phyloP scores from a whole-genome alignment of 2,329 filamentous ascomycete species.

The Pseudogymnoascus sp. region DNA sequence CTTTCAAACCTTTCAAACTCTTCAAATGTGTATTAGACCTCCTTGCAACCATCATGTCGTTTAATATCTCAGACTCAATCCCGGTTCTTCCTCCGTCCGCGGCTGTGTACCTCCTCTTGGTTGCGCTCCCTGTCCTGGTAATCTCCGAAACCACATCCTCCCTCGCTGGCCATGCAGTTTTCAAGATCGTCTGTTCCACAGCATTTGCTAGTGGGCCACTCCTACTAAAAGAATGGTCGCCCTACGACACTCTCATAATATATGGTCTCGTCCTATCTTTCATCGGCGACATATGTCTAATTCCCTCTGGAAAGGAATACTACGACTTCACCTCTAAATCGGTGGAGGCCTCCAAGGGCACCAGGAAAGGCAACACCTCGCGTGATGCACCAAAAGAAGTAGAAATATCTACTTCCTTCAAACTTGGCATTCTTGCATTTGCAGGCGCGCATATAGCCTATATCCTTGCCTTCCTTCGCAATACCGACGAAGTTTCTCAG shows the following conservation, averaged over 20 bases:
- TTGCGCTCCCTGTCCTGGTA: constrained; percentile 21
- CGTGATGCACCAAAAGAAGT: not conserved
- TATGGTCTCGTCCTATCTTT: constrained; percentile 22
- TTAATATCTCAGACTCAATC: not conserved
- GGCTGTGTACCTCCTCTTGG: constrained; percentile 19
- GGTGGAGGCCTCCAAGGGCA: constrained; percentile 3
- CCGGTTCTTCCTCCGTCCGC: constrained; percentile 18
- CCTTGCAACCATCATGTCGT: not conserved
- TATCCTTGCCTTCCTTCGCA: constrained; percentile 22
- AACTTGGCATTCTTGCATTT: constrained; percentile 25
- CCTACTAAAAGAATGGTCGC: constrained; percentile 17
- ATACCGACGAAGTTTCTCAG: constrained; percentile 10
- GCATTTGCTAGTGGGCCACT: constrained; percentile 24
- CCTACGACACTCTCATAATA: constrained; percentile 19
- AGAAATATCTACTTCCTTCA: constrained; percentile 21
- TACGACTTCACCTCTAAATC: constrained; percentile 5
- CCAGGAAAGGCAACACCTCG: not conserved
- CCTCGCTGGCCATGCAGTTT: constrained; percentile 21
- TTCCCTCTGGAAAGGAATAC: constrained; percentile 23
- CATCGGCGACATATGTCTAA: constrained; percentile 23
- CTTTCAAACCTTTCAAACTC: not conserved
- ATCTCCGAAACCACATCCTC: constrained; percentile 23
- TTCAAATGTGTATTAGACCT: too few relatives aligned
- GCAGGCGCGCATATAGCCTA: constrained; percentile 26
- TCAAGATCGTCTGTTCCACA: constrained; percentile 25